phyloP scores from a whole-genome alignment of 169 alveolate species.

The Eimeria falciformis region DNA sequence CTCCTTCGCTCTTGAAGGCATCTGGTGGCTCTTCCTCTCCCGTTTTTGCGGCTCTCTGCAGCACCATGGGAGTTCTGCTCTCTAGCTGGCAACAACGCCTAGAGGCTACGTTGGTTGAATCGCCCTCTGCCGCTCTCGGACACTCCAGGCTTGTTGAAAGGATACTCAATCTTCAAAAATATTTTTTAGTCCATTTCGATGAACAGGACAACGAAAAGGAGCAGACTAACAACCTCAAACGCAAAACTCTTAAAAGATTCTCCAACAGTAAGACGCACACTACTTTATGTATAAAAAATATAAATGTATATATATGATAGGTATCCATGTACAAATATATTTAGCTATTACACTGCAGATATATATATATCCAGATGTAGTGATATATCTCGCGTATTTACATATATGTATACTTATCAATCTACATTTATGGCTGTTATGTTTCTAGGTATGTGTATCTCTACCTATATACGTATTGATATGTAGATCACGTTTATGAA shows the following conservation, averaged over 20 bases:
- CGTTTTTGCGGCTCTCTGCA: not conserved
- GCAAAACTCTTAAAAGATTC: not conserved
- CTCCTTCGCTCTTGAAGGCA: not conserved
- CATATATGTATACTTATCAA: too few species aligned
- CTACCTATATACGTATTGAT: too few species aligned
- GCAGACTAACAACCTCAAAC: not conserved
- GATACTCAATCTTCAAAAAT: not conserved
- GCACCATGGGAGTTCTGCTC: not conserved
- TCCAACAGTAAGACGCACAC: not conserved
- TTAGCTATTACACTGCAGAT: too few species aligned
- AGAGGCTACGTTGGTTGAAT: not conserved
- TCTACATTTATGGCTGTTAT: too few species aligned
- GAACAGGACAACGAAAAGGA: not conserved
- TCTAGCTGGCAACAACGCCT: slow-evolving; percentile 13
- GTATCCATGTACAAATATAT: too few species aligned
- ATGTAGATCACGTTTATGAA: too few species aligned
- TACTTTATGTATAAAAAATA: too few species aligned
- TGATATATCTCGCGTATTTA: too few species aligned
- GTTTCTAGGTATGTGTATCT: too few species aligned
- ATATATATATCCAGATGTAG: too few species aligned
- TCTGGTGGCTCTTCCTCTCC: not conserved
- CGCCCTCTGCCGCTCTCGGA: not conserved
- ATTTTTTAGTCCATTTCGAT: not conserved
- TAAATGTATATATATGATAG: too few species aligned
- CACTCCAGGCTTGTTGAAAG: slow-evolving; percentile 9